Evolutionary conservation across 2,329 filamentous ascomycete species (phyloP).

Genomic region (Fusarium subtropicale): DNA sequence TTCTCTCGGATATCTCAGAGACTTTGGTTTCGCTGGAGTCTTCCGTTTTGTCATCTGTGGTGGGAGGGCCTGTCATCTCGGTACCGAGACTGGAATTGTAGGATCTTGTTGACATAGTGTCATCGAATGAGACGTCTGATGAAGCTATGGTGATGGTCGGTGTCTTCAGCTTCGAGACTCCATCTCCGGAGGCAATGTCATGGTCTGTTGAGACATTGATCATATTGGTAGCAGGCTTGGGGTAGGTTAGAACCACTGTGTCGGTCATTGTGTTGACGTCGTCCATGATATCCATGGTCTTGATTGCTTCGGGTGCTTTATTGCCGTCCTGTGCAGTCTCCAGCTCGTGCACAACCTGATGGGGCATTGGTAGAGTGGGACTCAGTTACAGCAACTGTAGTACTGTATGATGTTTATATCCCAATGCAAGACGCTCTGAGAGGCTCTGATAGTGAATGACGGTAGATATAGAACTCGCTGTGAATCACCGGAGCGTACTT

Average conservation of each 20-base stretch:
- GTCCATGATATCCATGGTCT: background rate
- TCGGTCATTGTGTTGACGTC: background rate
- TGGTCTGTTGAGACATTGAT: background rate
- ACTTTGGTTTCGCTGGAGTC: background rate
- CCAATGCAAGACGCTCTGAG: background rate
- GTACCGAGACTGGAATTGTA: background rate
- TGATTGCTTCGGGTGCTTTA: background rate
- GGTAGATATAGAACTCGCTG: fast-evolving
- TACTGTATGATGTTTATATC: background rate
- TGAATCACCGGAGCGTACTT: background rate
- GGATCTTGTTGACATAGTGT: background rate
- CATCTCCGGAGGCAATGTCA: too few species aligned
- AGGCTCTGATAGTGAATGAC: background rate
- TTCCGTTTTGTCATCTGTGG: background rate
- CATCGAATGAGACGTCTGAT: background rate
- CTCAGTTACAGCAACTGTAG: too few species aligned
- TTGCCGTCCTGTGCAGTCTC: background rate
- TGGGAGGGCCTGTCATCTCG: background rate
- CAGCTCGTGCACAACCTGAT: background rate
- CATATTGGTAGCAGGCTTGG: background rate
- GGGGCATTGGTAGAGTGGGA: background rate
- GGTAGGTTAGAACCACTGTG: background rate
- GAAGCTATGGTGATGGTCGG: background rate
- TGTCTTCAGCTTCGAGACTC: background rate
- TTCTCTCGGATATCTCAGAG: background rate